Base-by-base conservation (phyloP, 2,329 filamentous ascomycete species). In the Elsinoe batatas region DNA sequence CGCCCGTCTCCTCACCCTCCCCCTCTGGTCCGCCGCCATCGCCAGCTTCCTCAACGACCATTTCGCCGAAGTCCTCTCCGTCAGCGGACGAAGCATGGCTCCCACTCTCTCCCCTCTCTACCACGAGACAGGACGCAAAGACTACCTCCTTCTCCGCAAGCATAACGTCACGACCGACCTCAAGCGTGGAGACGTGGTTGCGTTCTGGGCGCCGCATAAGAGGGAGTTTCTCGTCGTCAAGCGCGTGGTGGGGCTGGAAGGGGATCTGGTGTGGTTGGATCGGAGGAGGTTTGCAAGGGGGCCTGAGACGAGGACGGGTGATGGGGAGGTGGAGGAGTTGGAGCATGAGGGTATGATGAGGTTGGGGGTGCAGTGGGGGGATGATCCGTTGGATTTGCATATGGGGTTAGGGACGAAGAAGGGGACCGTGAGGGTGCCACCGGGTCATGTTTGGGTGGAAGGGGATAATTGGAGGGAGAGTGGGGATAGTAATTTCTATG, bases 401-500 rank as follows among this genome's bases (percentile, higher is more conserved):
- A 55, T 53, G 3, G 54, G 46, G 20, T 50, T 38, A 5, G 50
- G 38, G 12, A 37, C 53, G 7, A 58, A 61, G 26, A 60, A 60
- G 62, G 65, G 68, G 1, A 68, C 61, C 57, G 67, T 87, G 44
- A 77, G 79, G 59, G 80, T 98, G 18, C 91, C 91, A 4, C 78
- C 78, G 59, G 89, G 89, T 15, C 91, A 97, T 73, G 78, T 97
- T 26, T 98, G 93, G 93, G 82, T 98, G 1, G 91, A 97, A 68
- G 93, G 93, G 1, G 93, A 98, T 67, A 89, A 86, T 64, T 79
- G 81, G 63, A 77, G 79, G 51, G 80, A 80, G 63, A 88, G 82
- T 56, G 69, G 84, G 58, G 93, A 98, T 72, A 95, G 90, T 70
- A 95, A 95, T 71, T 82, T 82, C 11, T 96, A 94, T 69, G 93